Evolutionary conservation across 495 filamentous ascomycete species (phyloP), one percentile per base, ranked within the genome.

Genomic region (Antarctomyces pellizariae): DNA sequence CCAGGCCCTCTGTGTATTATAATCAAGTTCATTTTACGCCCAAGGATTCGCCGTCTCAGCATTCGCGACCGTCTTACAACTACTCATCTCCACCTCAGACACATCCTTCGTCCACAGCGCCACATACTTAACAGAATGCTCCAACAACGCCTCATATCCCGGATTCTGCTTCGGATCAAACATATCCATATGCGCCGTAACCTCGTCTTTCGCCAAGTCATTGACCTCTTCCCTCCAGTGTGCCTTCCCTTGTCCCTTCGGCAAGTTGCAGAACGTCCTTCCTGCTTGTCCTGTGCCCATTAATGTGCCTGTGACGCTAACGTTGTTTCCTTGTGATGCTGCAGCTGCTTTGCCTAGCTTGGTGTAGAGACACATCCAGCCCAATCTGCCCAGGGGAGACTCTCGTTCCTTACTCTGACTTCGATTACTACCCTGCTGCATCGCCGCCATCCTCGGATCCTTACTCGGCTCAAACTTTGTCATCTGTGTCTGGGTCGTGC

Each of bases 241-340:
- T 18, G 52, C 51, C 3, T 49, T 50, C 23, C 31, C 33, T 16
- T 65, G 57, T 27, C 56, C 58, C 33, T 64, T 61, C 2, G 84
- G 80, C 12, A 93, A 43, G 15, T 67, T 66, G 42, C 80, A 84
- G 41, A 97, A 95, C 0, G 83, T 95, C 32, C 86, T 37, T n/a
- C n/a, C n/a, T n/a, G n/a, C 36, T 61, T 45, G 50, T 41, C 69
- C 53, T 26, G 50, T 60, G 5, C 62, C 65, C 22, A 66, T 31
- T 26, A 69, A 52, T 11, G 57, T 53, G 13, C 54, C 56, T 7
- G 56, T 45, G 39, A 52, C 48, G 18, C 49, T 54, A 11, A 52
- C 44, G 33, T 49, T 28, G 35, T 49, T 45, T 26, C 13, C 29
- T 41, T 36, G 5, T 28, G 7, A 10, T 13, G 38, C 47, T 16